Base-by-base conservation (phyloP, 257 asterid genomes). In the Nicotiana otophora region DNA sequence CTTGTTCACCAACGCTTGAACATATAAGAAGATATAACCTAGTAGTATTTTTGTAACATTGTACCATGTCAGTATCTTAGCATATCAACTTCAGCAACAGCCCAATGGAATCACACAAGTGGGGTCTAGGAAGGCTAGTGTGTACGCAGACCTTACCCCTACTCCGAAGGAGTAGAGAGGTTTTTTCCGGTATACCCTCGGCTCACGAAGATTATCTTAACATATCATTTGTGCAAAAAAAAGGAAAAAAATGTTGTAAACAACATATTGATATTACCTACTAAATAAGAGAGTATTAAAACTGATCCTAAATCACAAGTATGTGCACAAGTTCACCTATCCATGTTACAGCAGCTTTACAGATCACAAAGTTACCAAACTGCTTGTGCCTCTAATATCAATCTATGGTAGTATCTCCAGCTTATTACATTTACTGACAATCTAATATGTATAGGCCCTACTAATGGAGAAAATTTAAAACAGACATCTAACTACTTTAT, bases 311-410 rank as follows among this genome's bases (percentile, higher is more conserved):
- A 55, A 23, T 48, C 36, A 9, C 68, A 81, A n/a, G 10, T 81
- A 79, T 79, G 58, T 77, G 85, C 86, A 86, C 82, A 68, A 83
- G 66, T 76, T 81, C 83, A 10, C 31, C 86, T 81, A 75, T 62
- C 30, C 5, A 39, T 30, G 31, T 46, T 46, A 72, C 60, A 46
- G 61, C 61, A 72, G 26, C 11, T 72, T 72, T 46, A 72, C 78
- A 42, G 60, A 72, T 46, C 60, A 46, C 60, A 20, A 23, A 3
- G 61, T 42, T 23, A 17, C 0, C 28, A 34, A n/a, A 67, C 76
- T 17, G 33, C 20, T 39, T 69, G 55, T 36, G 33, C 10, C 42
- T 20, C n/a, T 67, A 67, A 34, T 31, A n/a, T 67, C 28, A 16
- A 17, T 1, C 26, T 67, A n/a, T 67, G 30, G 8, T 34, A 67